phyloP scores from a whole-genome alignment of 129 eudicot species.

The Flaveria brownii region DNA sequence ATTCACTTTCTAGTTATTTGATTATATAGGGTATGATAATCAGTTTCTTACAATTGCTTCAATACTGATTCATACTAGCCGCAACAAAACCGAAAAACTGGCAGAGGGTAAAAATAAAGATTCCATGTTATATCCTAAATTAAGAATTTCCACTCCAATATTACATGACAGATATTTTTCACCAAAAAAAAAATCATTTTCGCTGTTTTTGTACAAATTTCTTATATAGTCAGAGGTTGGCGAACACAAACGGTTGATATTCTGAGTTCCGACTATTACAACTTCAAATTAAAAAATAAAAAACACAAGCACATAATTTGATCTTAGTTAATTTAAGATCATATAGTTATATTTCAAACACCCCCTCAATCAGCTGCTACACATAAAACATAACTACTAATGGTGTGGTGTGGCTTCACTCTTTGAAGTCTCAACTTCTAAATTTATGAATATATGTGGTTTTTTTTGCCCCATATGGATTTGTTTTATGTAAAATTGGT shows the following conservation, averaged over 20 bases:
- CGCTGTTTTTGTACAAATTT: background rate
- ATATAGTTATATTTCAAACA: background rate
- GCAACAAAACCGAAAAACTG: background rate
- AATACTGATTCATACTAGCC: background rate
- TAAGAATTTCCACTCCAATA: background rate
- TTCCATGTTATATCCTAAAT: background rate
- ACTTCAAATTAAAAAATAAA: background rate
- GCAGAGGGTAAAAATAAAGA: background rate
- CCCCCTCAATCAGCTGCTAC: background rate
- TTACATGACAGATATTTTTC: background rate
- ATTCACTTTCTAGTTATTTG: background rate
- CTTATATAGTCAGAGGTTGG: background rate
- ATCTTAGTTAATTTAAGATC: background rate
- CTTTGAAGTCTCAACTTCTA: background rate
- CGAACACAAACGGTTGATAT: background rate
- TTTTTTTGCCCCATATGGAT: background rate
- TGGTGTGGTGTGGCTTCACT: background rate
- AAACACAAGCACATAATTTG: background rate
- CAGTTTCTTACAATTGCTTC: background rate
- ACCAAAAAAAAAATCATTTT: background rate
- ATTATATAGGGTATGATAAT: background rate
- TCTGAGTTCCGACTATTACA: background rate
- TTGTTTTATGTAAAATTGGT: background rate
- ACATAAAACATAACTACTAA: background rate
- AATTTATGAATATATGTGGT: background rate